Percentiles rank a stretch among this genome's conserved stretches.
phyloP scores from a whole-genome alignment of 1,284 basidiomycete genomes.

The Moniliella sp. region DNA sequence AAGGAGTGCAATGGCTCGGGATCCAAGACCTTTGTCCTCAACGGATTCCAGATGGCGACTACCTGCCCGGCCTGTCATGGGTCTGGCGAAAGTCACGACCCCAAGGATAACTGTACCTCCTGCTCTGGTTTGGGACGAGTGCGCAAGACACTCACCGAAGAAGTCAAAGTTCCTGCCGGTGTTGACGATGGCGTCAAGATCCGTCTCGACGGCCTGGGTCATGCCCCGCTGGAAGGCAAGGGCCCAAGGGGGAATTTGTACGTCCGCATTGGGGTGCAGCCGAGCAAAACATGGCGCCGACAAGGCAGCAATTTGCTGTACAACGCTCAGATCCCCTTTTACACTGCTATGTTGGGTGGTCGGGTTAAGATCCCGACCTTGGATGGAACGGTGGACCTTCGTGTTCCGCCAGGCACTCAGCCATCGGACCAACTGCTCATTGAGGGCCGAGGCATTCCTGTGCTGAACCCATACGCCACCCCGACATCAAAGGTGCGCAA shows the following conservation, averaged over 20 bases:
- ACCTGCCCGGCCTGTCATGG: slow-evolving; percentile 70
- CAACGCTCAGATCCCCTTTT: slow-evolving; percentile 71
- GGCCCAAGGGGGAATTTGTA: slow-evolving; percentile 58
- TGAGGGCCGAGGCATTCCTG: slow-evolving; percentile 63
- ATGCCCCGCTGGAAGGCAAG: slow-evolving; percentile 50
- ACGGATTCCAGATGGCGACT: slow-evolving; percentile 89
- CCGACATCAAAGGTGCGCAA: slow-evolving; percentile 28
- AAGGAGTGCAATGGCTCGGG: slow-evolving; percentile 64
- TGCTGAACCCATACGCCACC: too few relatives aligned
- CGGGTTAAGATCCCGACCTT: slow-evolving; percentile 82
- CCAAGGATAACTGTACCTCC: slow-evolving; percentile 52
- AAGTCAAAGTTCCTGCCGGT: slow-evolving; percentile 57
- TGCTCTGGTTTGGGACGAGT: slow-evolving; percentile 78
- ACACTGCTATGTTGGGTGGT: slow-evolving; percentile 75
- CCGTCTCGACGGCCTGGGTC: slow-evolving; percentile 60
- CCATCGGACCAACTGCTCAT: slow-evolving; percentile 90
- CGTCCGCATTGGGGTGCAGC: slow-evolving; percentile 62
- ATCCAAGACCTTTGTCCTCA: slow-evolving; percentile 64
- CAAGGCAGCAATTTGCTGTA: slow-evolving; percentile 83
- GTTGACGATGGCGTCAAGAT: slow-evolving; percentile 93
- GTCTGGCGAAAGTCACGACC: slow-evolving; percentile 61
- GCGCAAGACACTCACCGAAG: slow-evolving; percentile 53
- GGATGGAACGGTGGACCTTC: slow-evolving; percentile 84
- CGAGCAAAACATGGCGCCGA: slow-evolving; percentile 65
- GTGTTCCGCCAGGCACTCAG: slow-evolving; percentile 77